Evolutionary conservation across 139 green algal genomes (phyloP).

Genomic region (Picochlorum sp.): DNA sequence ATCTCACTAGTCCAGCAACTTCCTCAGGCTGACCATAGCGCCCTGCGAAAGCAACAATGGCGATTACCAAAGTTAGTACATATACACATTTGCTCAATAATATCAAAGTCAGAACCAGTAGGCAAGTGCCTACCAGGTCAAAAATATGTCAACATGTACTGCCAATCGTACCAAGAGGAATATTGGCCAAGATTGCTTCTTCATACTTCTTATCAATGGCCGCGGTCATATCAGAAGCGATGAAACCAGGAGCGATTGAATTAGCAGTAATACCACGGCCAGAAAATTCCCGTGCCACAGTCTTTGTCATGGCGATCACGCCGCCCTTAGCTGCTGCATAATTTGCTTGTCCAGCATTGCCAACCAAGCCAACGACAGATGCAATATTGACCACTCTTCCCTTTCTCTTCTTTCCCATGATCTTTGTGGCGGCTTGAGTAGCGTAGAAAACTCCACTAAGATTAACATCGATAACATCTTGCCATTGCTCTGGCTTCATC

Average conservation of each 20-base stretch:
- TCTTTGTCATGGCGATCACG: conserved; percentile 83
- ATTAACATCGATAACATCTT: conserved; percentile 97
- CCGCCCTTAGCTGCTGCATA: conserved; percentile 78
- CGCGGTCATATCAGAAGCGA: conserved; percentile 77
- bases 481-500: conserved; percentile 96
- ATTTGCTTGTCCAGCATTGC: conserved; percentile 90
- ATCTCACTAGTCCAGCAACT: conserved; percentile 76
- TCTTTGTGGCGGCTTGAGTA: conserved; percentile 79
- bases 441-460: conserved; percentile 88
- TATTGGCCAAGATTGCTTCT: conserved; percentile 65
- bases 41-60: too few relatives aligned
- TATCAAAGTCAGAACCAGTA: background rate
- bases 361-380: conserved; percentile 87
- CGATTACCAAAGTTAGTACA: too few relatives aligned
- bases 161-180: too few relatives aligned
- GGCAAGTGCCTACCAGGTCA: background rate
- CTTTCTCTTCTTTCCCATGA: conserved; percentile 80
- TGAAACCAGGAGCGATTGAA: conserved; percentile 81
- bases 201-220: conserved; percentile 83
- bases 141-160: conserved; percentile 32
- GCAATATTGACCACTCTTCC: conserved; percentile 97
- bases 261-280: conserved; percentile 69
- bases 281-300: conserved; percentile 65
- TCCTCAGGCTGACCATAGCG: conserved; percentile 80
- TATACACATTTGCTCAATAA: background rate